Conservation (phyloP, 768 basidiomycete species). For the Polyporus arcularius region DNA sequence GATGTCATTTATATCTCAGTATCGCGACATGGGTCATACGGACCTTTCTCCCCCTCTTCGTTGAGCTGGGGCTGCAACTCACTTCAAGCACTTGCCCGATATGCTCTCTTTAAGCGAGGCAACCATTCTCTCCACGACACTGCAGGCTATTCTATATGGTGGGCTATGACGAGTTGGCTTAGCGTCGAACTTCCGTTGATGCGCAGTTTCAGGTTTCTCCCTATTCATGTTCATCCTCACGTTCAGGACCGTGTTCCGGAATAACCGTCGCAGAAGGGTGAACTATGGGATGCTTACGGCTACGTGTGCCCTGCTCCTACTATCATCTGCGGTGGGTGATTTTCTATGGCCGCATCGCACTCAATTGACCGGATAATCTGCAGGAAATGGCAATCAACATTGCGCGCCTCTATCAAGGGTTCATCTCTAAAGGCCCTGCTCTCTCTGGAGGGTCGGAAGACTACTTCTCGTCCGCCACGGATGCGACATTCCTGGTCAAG, state of each 20-base stretch:
- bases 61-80: too few species aligned
- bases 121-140: constrained; percentile 20
- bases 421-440: constrained; percentile 11
- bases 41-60: too few species aligned
- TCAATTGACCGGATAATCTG: neutral
- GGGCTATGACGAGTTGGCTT: neutral
- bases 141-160: constrained; percentile 27
- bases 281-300: constrained; percentile 22
- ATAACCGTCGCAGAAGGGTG: constrained; percentile 12
- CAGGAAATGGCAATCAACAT: constrained; percentile 24
- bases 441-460: constrained; percentile 7
- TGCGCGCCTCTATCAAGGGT: constrained; percentile 11
- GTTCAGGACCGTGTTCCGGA: constrained; percentile 23
- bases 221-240: constrained; percentile 27
- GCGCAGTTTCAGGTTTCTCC: constrained; percentile 18
- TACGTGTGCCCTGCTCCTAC: constrained; percentile 18
- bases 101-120: constrained; percentile 14
- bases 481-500: constrained; percentile 18
- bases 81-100: neutral
- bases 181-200: neutral
- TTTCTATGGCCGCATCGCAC: neutral
- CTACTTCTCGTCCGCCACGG: constrained; percentile 12
- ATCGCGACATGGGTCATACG: too few species aligned
- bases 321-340: constrained; percentile 20
- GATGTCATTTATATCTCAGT: too few species aligned